Base-by-base conservation (phyloP, 306 rosid genomes). In the Cucumis melo region DNA sequence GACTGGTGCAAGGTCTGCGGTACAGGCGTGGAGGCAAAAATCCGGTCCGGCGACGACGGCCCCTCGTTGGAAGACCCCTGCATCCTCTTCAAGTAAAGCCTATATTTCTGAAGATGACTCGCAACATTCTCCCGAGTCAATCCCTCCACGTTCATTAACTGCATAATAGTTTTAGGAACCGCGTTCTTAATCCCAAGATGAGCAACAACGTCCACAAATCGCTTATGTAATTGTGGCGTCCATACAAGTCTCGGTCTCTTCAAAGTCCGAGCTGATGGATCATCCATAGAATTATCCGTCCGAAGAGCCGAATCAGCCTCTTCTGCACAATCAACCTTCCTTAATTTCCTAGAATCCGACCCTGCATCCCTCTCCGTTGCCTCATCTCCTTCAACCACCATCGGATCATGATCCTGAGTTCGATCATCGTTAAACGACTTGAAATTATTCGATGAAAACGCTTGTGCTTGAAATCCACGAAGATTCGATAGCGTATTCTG, bases 81-180 rank as follows among this genome's bases (percentile, higher is more conserved):
- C 99, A 89, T 90, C 80, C 99, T 81, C 86, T 90, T 95, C 86
- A 95, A 77, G 85, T 95, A 95, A 5, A 92, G 96, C 0, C 98
- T 86, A 79, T 95, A 95, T 85, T 95, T 95, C 82, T 95, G 97
- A 36, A 95, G 86, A 68, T 95, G 99, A 21, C 98, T 92, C 0
- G 99, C 99, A 10, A 95, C 99, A 71, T 95, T 95, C 80, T 95
- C 99, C 0, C 98, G 90, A 10, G 97, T 95, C 89, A 95, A 80
- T 23, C 98, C 99, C 76, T 91, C 98, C 9, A 93, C 96, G 80
- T 93, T 93, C 98, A 91, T 91, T 86, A 94, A 80, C 83, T 91
- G 95, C 98, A 94, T 94, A 65, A 94, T 94, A 23, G 98, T 89
- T 72, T 94, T 94, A 21, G 98, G 98, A n/a, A 95, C 99, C 20